Evolutionary conservation across 83 land plant genomes (phyloP).

Genomic region (Picea abies): DNA sequence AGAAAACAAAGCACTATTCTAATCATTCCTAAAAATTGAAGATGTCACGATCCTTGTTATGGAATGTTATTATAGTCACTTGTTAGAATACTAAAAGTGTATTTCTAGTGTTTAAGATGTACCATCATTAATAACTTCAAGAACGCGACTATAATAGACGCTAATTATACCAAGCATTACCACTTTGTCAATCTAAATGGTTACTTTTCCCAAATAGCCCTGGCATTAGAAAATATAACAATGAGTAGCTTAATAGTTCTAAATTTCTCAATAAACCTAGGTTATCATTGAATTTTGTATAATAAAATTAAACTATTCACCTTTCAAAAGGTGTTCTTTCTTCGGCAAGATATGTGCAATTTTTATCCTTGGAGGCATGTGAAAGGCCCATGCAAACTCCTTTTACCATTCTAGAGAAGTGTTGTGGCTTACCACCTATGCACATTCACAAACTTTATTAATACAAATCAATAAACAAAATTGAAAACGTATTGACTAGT

Average conservation of each 20-base stretch:
- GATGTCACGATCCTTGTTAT: no score
- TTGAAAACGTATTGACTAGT: neutral
- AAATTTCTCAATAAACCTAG: neutral
- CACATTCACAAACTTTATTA: neutral
- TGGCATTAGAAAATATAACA: conserved; percentile 11
- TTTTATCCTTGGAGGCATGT: conserved; percentile 94
- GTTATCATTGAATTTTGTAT: neutral
- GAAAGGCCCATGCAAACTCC: conserved; percentile 88
- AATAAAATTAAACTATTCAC: conserved; percentile 28
- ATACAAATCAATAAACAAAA: neutral
- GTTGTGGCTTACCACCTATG: conserved; percentile 61
- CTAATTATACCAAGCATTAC: conserved; percentile 73
- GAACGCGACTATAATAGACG: conserved; percentile 58
- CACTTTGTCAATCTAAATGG: conserved; percentile 85
- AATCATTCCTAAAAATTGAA: no score
- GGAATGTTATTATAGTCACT: conserved; percentile 6
- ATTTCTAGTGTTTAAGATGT: conserved; percentile 71
- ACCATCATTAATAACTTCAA: conserved; percentile 60
- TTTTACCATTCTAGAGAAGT: conserved; percentile 82
- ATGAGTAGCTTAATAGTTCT: neutral
- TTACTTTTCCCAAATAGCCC: conserved; percentile 77
- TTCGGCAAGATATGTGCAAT: conserved; percentile 78
- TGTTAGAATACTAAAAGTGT: conserved; percentile 80
- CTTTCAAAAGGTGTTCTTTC: conserved; percentile 84
- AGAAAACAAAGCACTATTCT: no score